phyloP scores from a whole-genome alignment of 164 flowering plant genomes.

The Tetrastigma voinierianum region DNA sequence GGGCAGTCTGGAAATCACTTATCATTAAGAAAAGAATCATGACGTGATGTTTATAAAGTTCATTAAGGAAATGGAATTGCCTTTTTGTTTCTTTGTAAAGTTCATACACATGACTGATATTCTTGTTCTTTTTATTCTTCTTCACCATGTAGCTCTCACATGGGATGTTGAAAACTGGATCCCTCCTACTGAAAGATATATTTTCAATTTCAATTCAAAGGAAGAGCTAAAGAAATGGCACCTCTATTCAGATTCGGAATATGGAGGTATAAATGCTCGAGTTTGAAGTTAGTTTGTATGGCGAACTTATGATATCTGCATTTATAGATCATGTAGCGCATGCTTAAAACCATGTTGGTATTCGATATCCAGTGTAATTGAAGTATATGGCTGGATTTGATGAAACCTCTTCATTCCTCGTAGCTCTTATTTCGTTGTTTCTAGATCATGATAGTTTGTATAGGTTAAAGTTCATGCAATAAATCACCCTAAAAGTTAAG shows the following conservation, averaged over 20 bases:
- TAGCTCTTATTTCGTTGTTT: neutral
- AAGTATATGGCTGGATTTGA: neutral
- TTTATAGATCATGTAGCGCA: too few species aligned
- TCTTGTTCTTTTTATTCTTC: neutral
- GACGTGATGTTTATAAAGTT: too few species aligned
- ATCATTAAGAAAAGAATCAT: too few species aligned
- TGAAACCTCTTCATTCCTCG: neutral
- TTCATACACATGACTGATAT: neutral
- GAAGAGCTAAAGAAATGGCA: slow-evolving; percentile 94
- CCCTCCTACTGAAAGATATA: slow-evolving; percentile 73
- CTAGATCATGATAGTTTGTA: neutral
- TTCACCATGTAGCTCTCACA: slow-evolving; percentile 51
- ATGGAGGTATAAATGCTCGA: slow-evolving; percentile 60
- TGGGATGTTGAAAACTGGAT: slow-evolving; percentile 75
- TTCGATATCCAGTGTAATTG: neutral
- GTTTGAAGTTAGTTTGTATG: neutral
- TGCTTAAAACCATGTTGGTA: too few species aligned
- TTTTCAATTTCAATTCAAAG: slow-evolving; percentile 69
- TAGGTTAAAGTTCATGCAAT: neutral
- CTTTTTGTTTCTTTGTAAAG: neutral
- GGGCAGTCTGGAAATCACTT: too few species aligned
- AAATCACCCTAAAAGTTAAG: neutral
- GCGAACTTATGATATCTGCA: too few species aligned
- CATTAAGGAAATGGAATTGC: neutral
- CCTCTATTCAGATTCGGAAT: slow-evolving; percentile 97